A percentile compares a stretch with the other conserved stretches of the same genome.
These are phyloP conservation scores for Thermochaetoides dissita DNA, from an alignment of 2,329 filamentous ascomycete genomes.

Conservation along the genomic window DNA sequence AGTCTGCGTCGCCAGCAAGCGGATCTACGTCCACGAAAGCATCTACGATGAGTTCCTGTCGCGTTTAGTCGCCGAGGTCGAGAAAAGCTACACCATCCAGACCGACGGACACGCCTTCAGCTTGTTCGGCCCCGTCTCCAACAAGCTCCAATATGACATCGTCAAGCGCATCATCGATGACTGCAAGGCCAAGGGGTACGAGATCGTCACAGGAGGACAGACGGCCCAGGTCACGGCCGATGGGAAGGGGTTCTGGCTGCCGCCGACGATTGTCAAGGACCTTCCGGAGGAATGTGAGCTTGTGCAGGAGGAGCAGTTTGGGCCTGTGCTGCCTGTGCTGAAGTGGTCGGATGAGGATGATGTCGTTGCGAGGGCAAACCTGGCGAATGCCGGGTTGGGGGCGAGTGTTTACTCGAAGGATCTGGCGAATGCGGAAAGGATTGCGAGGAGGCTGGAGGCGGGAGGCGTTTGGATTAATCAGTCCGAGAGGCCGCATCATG, in stretches of 20 bases:
- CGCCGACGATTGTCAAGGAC: constrained; percentile 44
- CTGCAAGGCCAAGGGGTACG: constrained; percentile 37
- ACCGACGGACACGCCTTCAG: constrained; percentile 18
- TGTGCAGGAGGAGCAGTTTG: constrained; percentile 47
- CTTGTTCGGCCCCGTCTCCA: constrained; percentile 47
- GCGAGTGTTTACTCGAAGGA: constrained; percentile 45
- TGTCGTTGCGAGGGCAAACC: constrained; percentile 41
- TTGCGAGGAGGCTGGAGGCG: constrained; percentile 40
- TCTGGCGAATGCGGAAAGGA: constrained; percentile 31
- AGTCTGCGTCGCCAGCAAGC: constrained; percentile 42
- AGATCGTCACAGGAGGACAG: constrained; percentile 35
- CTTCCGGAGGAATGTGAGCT: constrained; percentile 41
- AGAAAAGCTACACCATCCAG: constrained; percentile 26
- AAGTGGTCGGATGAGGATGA: constrained; percentile 48
- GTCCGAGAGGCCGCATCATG: constrained; percentile 19
- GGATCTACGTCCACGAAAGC: constrained; percentile 45
- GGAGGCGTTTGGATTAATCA: constrained; percentile 48
- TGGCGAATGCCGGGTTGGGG: constrained; percentile 37
- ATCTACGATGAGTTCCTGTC: constrained; percentile 43
- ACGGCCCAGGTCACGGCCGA: constrained; percentile 13
- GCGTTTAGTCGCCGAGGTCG: constrained; percentile 27
- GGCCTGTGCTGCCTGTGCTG: constrained; percentile 49
- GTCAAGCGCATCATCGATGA: constrained; percentile 43
- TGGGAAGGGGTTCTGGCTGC: constrained; percentile 38
- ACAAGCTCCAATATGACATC: constrained; percentile 49